phyloP scores from a whole-genome alignment of 306 rosid genomes.

The Sindora glabra region DNA sequence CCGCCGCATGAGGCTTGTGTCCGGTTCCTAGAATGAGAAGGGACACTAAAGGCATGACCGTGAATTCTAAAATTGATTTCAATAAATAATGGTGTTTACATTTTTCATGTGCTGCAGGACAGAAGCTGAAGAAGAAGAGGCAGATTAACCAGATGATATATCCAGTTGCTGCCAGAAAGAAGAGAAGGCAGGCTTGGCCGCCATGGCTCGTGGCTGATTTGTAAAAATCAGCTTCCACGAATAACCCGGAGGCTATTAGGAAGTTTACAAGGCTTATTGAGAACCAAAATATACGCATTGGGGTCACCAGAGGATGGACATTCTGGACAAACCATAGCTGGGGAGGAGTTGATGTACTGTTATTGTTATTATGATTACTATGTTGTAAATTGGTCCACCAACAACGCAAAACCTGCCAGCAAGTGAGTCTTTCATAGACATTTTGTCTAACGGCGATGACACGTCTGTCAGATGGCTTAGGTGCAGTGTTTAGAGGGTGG shows the following conservation, averaged over 20 bases:
- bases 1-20: background rate
- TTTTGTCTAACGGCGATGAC: background rate
- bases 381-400: background rate
- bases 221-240: too few species aligned
- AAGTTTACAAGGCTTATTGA: too few species aligned
- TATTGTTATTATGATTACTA: too few species aligned
- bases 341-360: background rate
- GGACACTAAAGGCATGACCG: constrained; percentile 6
- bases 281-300: constrained; percentile 12
- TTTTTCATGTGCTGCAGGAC: background rate
- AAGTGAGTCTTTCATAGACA: background rate
- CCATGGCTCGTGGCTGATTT: too few species aligned
- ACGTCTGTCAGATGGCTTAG: background rate
- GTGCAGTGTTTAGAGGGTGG: background rate
- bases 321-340: constrained; percentile 15
- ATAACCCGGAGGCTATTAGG: too few species aligned
- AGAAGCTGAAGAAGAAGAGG: constrained; percentile 16
- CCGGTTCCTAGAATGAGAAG: constrained; percentile 6
- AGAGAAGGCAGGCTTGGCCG: background rate
- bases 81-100: background rate
- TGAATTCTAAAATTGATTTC: constrained; percentile 5
- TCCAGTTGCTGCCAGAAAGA: background rate
- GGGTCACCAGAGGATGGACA: constrained; percentile 20
- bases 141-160: background rate
- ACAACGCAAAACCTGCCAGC: background rate